Evolutionary conservation across 176 grass and related monocot genomes (phyloP).

Genomic region (Pharus latifolius): DNA sequence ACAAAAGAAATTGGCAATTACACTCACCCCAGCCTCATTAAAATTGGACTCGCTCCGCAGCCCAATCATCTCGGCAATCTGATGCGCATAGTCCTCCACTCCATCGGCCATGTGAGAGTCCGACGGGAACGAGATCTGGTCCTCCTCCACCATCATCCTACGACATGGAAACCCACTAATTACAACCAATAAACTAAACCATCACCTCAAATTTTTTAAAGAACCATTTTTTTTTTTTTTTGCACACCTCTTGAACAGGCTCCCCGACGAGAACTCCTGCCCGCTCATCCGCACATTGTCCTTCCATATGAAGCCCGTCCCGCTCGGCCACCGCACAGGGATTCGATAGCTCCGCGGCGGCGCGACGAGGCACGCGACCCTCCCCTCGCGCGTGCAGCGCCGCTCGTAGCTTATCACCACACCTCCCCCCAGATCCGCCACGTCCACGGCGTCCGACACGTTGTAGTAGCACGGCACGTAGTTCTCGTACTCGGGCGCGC

Average conservation of each 20-base stretch:
- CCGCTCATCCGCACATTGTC: constrained; percentile 95
- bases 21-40: constrained; percentile 85
- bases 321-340: constrained; percentile 84
- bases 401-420: constrained; percentile 58
- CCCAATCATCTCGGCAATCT: constrained; percentile 97
- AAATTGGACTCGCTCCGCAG: constrained; percentile 92
- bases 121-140: constrained; percentile 90
- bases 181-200: constrained; percentile 2
- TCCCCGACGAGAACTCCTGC: constrained; percentile 94
- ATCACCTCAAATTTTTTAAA: background rate
- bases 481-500: constrained; percentile 52
- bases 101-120: constrained; percentile 84
- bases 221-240: background rate
- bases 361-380: constrained; percentile 54
- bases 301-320: constrained; percentile 97
- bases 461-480: constrained; percentile 97
- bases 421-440: constrained; percentile 48
- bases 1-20: background rate
- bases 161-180: constrained; percentile 12
- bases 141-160: constrained; percentile 99
- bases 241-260: constrained; percentile 79
- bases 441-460: constrained; percentile 65
- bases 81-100: constrained; percentile 93
- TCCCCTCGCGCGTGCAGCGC: constrained; percentile 40
- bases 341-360: constrained; percentile 73